Evolutionary conservation across 2,329 filamentous ascomycete genomes (phyloP).

Genomic region (Mariannaea elegans): DNA sequence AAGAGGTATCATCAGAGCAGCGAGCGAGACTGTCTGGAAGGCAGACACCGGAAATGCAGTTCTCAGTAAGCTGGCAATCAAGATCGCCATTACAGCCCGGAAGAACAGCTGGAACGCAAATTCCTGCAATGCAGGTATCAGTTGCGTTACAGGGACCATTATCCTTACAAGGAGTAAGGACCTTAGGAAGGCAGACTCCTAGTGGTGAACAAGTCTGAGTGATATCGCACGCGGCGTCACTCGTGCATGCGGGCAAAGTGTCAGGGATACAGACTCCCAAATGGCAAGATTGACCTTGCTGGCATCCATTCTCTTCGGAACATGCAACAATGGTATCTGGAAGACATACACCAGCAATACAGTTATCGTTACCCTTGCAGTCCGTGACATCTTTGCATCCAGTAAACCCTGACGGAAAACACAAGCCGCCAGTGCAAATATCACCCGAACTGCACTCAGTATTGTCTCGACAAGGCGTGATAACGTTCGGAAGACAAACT

Average conservation of each 20-base stretch:
- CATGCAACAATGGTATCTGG: too few relatives aligned
- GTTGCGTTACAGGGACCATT: background rate
- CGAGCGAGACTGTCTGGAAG: background rate
- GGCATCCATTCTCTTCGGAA: too few relatives aligned
- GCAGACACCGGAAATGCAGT: conserved; percentile 5
- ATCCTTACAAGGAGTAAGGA: background rate
- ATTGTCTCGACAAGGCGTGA: too few relatives aligned
- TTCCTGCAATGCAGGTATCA: background rate
- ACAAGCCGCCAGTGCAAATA: too few relatives aligned
- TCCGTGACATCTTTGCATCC: too few relatives aligned
- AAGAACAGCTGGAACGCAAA: background rate
- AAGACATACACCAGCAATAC: too few relatives aligned
- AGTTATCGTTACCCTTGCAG: too few relatives aligned
- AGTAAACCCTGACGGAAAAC: too few relatives aligned
- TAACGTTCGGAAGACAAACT: too few relatives aligned
- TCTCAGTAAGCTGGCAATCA: background rate
- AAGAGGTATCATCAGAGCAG: background rate
- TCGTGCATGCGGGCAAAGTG: background rate
- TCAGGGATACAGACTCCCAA: background rate
- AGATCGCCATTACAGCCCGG: background rate
- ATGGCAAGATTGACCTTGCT: background rate
- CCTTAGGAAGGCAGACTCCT: background rate
- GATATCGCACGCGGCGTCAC: background rate
- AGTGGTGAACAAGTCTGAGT: background rate
- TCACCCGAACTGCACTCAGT: too few relatives aligned